phyloP scores from a whole-genome alignment of 2,329 filamentous ascomycete species.

The Hypoxylon rubiginosum region DNA sequence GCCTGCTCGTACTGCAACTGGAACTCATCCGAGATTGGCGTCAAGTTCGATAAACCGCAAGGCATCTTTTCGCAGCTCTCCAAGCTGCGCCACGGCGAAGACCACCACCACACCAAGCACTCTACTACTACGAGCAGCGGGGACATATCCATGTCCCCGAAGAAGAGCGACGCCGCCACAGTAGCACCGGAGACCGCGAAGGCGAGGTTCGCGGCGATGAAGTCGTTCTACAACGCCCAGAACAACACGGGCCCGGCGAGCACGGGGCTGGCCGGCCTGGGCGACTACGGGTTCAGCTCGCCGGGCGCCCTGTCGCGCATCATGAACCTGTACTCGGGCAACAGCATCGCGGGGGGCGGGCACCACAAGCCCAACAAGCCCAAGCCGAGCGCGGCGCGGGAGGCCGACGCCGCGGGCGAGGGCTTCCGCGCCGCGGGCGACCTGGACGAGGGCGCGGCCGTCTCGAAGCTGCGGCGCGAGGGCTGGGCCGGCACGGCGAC shows the following conservation, averaged over 20 bases:
- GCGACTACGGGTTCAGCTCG: conserved; percentile 74
- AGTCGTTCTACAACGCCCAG: conserved; percentile 85
- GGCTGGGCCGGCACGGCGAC: conserved; percentile 75
- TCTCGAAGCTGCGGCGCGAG: conserved; percentile 69
- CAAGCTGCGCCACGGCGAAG: conserved; percentile 75
- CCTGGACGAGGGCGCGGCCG: conserved; percentile 71
- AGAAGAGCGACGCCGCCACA: conserved; percentile 70
- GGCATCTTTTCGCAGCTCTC: conserved; percentile 86
- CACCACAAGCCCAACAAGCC: conserved; percentile 76
- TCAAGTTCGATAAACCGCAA: conserved; percentile 90
- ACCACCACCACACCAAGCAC: conserved; percentile 54
- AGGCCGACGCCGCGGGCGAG: conserved; percentile 78
- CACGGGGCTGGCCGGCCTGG: conserved; percentile 60
- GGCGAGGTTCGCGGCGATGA: conserved; percentile 74
- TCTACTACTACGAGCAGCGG: conserved; percentile 35
- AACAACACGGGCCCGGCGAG: conserved; percentile 70
- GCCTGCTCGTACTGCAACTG: conserved; percentile 93
- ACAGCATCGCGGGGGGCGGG: conserved; percentile 67
- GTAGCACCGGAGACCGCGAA: conserved; percentile 63
- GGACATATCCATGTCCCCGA: conserved; percentile 44
- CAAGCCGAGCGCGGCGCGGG: conserved; percentile 81
- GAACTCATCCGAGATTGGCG: conserved; percentile 89
- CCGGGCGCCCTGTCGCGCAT: conserved; percentile 87
- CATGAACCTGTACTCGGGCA: conserved; percentile 88
- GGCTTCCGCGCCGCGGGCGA: conserved; percentile 76